These are phyloP conservation scores for Phytophthora megakarya DNA, from an alignment of 352 stramenopile genomes.

Conservation along the genomic window DNA sequence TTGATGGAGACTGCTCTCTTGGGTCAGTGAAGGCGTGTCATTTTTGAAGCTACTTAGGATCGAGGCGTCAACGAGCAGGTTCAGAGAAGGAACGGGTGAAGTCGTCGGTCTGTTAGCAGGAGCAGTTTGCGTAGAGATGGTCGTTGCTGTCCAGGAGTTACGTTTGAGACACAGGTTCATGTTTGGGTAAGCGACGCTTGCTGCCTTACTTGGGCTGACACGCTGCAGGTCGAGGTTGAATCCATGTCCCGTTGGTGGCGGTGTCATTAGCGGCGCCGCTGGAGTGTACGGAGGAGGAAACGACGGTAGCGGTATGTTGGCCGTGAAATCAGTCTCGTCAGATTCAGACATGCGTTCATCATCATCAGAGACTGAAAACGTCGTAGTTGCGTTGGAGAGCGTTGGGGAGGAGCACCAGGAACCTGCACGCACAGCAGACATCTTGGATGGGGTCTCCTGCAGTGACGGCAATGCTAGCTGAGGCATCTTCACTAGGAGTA, in stretches of 20 bases:
- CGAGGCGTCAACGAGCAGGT: conserved; percentile 72
- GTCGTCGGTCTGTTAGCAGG: conserved; percentile 3
- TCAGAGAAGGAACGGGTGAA: conserved; percentile 56
- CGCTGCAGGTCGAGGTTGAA: conserved; percentile 61
- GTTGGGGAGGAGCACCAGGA: conserved; percentile 36
- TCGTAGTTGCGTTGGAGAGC: conserved; percentile 29
- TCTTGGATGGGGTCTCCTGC: conserved; percentile 11
- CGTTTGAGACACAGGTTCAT: conserved; percentile 18
- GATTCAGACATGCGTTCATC: conserved; percentile 42
- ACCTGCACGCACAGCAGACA: conserved; percentile 16
- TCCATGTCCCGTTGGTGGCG: conserved; percentile 36
- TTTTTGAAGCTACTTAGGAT: conserved; percentile 72
- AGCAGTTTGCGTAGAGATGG: conserved; percentile 5
- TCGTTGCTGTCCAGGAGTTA: conserved; percentile 29
- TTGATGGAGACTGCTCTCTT: conserved; percentile 13
- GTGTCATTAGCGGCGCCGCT: conserved; percentile 46
- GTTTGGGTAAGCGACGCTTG: conserved; percentile 9
- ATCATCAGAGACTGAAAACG: conserved; percentile 31
- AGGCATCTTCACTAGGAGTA: conserved; percentile 68
- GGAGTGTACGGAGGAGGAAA: conserved; percentile 18
- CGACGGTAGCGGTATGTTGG: conserved; percentile 5
- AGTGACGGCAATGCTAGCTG: conserved; percentile 29
- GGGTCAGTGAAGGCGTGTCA: conserved; percentile 27
- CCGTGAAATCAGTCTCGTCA: conserved; percentile 24
- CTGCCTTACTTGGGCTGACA: conserved; percentile 46